These are phyloP conservation scores for Penicillium sp. DNA, from an alignment of 2,329 filamentous ascomycete species.

Conservation along the genomic window DNA sequence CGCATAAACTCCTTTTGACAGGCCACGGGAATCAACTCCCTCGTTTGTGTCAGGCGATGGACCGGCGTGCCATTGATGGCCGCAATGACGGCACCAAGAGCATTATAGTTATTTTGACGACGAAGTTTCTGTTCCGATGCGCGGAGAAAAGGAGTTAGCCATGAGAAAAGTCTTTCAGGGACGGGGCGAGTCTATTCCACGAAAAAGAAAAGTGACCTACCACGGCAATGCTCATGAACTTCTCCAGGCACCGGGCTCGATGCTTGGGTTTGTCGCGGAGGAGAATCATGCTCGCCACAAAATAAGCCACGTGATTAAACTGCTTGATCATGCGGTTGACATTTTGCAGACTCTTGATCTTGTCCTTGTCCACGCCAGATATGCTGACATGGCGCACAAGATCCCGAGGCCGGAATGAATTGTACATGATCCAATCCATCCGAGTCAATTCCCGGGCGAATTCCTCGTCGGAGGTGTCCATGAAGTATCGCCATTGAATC, in stretches of 20 bases:
- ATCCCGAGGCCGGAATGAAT: slow-evolving; percentile 85
- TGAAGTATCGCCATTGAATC: slow-evolving; percentile 80
- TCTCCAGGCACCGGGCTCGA: slow-evolving; percentile 81
- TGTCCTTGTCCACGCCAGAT: slow-evolving; percentile 43
- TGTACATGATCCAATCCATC: slow-evolving; percentile 98
- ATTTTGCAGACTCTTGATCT: slow-evolving; percentile 70
- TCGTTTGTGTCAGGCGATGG: slow-evolving; percentile 73
- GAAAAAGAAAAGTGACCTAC: slow-evolving; percentile 23
- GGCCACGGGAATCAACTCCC: slow-evolving; percentile 64
- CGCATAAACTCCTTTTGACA: slow-evolving; percentile 80
- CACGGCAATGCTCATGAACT: slow-evolving; percentile 83
- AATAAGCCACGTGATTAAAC: slow-evolving; percentile 79
- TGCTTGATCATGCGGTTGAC: slow-evolving; percentile 93
- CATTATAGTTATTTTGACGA: slow-evolving; percentile 94
- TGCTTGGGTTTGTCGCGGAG: slow-evolving; percentile 95
- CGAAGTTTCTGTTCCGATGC: slow-evolving; percentile 58
- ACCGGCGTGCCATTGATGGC: slow-evolving; percentile 86
- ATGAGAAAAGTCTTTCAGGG: neutral
- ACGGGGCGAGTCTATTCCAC: neutral
- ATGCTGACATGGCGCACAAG: slow-evolving; percentile 86
- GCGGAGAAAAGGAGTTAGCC: slow-evolving; percentile 3
- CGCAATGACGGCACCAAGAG: slow-evolving; percentile 85
- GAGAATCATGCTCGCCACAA: slow-evolving; percentile 77
- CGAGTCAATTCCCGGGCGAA: slow-evolving; percentile 87
- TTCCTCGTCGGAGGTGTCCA: slow-evolving; percentile 76